Evolutionary conservation across 306 rosid species (phyloP), one percentile per base, ranked within the genome.

Genomic region (Pachyrhizus erosus): DNA sequence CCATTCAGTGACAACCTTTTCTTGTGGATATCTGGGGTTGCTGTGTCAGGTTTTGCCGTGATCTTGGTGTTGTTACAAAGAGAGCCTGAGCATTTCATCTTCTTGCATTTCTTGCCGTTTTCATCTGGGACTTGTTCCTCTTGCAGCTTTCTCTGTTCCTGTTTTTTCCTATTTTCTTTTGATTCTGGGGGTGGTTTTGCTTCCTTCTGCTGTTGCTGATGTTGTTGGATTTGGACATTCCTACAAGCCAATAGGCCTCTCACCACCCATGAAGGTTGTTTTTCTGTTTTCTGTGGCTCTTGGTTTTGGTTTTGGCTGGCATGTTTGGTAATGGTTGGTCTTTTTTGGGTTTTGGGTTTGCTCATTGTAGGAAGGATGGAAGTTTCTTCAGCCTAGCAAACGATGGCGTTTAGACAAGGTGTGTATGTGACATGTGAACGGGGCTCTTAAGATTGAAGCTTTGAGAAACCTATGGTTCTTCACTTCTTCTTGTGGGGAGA

Each of bases 11-110:
- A 82, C 42, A 80, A 85, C 88, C 89, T 90, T 86, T 87, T 93
- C 89, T 91, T 93, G 62, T 88, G 92, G 70, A 80, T 73, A 54
- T 92, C 97, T 0, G 97, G 91, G 15, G 87, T 75, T 77, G 83
- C 88, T 20, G 87, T 75, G 78, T 91, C 98, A 12, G 95, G 94
- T 80, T 92, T 89, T 57, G 93, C 91, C 83, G 84, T 87, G 80
- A 96, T 86, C 84, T 89, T 92, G 2, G 99, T 91, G 94, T 93
- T 96, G 83, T 86, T 93, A 66, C 98, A 92, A 11, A 96, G 84
- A 0, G 96, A 96, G 13, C 97, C 96, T 17, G 99, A 96, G 77
- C 98, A 96, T 79, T 87, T 96, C 96, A 93, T 86, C 80, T 96
- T 96, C 99, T 93, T 96, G 89, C 80, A 46, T 73, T 93, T 96